Evolutionary conservation across 768 basidiomycete genomes (phyloP), one percentile per base, ranked within the genome.

Genomic region (Fistulinella prunicolor): DNA sequence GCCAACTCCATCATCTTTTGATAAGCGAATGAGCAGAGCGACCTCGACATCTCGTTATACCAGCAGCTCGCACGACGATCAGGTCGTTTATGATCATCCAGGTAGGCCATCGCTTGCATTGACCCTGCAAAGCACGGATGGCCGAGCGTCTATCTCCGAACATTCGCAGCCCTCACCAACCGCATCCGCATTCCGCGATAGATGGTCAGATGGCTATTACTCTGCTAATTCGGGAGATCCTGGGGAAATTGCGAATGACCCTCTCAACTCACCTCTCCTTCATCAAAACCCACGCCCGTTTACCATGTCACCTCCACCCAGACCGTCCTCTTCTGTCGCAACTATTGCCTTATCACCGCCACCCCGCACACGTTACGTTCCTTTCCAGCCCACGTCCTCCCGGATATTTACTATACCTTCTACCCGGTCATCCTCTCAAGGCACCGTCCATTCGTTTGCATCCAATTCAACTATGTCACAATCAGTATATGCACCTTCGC

Each of bases 111-210:
- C 83, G 2, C 64, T 81, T 50, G 72, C 78, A 17, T 54, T 80
- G 38, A 83, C 83, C 20, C 63, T 77, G 3, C 60, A 64, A 61
- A 54, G 74, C 65, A 52, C 56, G 16, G 61, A 63, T 12, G 57
- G 59, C 16, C 74, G 83, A 34, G 78, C 71, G 4, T 85, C 86
- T 17, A 54, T 82, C 23, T 86, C 85, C 12, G 79, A 82, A 45
- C 84, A 85, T 62, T 83, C 85, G 9, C 80, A 82, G 53, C 74
- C 78, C 5, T 89, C 87, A 9, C 88, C 87, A 2, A 86, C 86
- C 4, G 81, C 76, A 6, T 89, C 87, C n/a, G 85, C 84, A n/a
- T 90, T 90, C 68, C 79, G 80, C 22, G 85, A 87, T 55, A 79
- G 66, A 44, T 63, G 55, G 57, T 69, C 67, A 1, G 61, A 67